Base-by-base conservation (phyloP, 306 rosid genomes). In the Acmispon strigosus region DNA sequence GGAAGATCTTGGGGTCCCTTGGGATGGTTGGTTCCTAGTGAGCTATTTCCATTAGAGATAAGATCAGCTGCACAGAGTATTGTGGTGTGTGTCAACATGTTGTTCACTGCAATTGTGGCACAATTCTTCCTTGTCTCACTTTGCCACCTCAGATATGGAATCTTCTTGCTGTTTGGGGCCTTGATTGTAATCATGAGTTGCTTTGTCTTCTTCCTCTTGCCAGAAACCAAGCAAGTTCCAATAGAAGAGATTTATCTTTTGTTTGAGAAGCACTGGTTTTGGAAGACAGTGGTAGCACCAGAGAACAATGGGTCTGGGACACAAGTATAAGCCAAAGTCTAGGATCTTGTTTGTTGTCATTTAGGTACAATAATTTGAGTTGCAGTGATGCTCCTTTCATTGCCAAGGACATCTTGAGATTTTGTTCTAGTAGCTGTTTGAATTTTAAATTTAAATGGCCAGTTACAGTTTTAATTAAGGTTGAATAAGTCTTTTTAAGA, bases 1-100 rank as follows among this genome's bases (percentile, higher is more conserved):
- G 97, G 97, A 80, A 89, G 97, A 79, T 86, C 97, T 0, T 91
- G 91, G 97, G 92, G 96, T 22, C 96, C 97, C 3, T 73, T 91
- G 24, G 91, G 84, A 9, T 91, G 97, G 96, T 77, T 91, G 18
- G 97, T 91, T 58, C 92, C 97, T 0, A 89, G 96, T 62, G 97
- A 91, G 86, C 66, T 91, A 1, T 91, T 91, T 55, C 97, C 97
- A 14, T 67, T 91, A 70, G 96, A 91, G 73, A 87, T 86, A 32
- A 85, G 97, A 54, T 87, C 97, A 9, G 89, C 97, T 0, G 97
- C 91, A 20, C 96, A 87, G 62, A 91, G 96, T 61, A 66, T 89
- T 14, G 93, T 89, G 54, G 87, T 91, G 76, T 85, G 96, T 60
- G 93, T 91, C 63, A 89, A 91, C 83, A 87, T 91, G 77, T 54